These are phyloP conservation scores for Nepenthes alata DNA, from an alignment of 179 eudicot genomes.

Conservation along the genomic window DNA sequence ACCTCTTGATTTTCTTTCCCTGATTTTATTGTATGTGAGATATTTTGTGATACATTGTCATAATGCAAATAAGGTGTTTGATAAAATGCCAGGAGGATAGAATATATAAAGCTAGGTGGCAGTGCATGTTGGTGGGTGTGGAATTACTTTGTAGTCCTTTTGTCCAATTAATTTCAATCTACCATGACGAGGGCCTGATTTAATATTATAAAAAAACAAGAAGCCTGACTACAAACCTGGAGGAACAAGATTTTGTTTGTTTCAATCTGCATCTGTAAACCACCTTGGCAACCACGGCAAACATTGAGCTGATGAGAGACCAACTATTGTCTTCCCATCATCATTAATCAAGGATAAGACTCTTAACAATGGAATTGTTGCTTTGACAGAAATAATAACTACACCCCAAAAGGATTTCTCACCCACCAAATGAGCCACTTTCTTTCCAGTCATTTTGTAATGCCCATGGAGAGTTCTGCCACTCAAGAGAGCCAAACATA, in stretches of 20 bases:
- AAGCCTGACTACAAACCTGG: slow-evolving; percentile 36
- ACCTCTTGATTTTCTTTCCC: too few species aligned
- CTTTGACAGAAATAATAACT: slow-evolving; percentile 24
- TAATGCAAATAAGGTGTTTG: too few species aligned
- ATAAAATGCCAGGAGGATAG: too few species aligned
- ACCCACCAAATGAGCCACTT: slow-evolving; percentile 19
- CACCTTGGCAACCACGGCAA: slow-evolving; percentile 13
- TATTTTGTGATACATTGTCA: too few species aligned
- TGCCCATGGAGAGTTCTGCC: slow-evolving; percentile 29
- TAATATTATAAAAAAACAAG: not conserved
- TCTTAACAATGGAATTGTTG: slow-evolving; percentile 44
- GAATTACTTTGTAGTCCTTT: too few species aligned
- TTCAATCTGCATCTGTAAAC: slow-evolving; percentile 16
- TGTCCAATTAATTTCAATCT: too few species aligned
- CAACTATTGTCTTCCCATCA: slow-evolving; percentile 21
- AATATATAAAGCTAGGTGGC: too few species aligned
- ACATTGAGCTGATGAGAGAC: slow-evolving; percentile 15
- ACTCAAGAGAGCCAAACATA: slow-evolving; percentile 36
- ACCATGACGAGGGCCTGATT: too few species aligned
- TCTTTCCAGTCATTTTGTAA: slow-evolving; percentile 24
- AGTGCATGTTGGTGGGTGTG: too few species aligned
- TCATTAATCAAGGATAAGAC: slow-evolving; percentile 28
- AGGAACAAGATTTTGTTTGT: slow-evolving; percentile 11
- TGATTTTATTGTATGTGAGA: too few species aligned
- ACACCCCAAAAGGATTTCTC: slow-evolving; percentile 38